Base-by-base conservation (phyloP, 805 yeast genomes). In the Kuraishia ogatae region DNA sequence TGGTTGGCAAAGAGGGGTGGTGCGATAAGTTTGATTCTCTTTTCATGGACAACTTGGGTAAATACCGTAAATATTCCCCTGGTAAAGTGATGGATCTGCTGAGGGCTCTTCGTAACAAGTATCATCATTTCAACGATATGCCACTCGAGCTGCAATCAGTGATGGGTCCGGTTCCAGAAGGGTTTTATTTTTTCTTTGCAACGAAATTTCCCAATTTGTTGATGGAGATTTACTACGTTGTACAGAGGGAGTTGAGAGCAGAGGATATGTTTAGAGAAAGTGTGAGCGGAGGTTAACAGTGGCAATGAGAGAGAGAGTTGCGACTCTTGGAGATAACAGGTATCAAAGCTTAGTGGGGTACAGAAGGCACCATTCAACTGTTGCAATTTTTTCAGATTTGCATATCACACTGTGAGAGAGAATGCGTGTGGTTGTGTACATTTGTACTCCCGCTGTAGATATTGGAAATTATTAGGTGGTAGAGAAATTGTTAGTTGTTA, bases 71-170 rank as follows among this genome's bases (percentile, higher is more conserved):
- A 68, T 94, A 94, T 67, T 85, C 86, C 59, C 80, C 87, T 0
- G 82, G 79, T 56, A 87, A 84, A 62, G 70, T 94, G 50, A 82
- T 91, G 84, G 99, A 94, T 67, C 71, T 94, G 53, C 70, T 94
- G 56, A 75, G 99, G 56, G 97, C 97, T 0, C 69, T 94, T 61
- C 78, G 99, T 62, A 94, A 94, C 72, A 94, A 94, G 68, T 86
- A 89, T 64, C 98, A 94, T 68, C 99, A 94, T 68, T 93, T 80
- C 68, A 90, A 90, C 70, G 99, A 94, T 67, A 71, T 92, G 65
- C 97, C 97, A 1, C 76, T 71, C 10, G 79, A 74, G 15, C 75
- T 94, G 56, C 83, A 81, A 53, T 66, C 65, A 17, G 76, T 80
- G 52, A 86, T 94, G 81, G 85, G 89, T 20, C 86, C 93, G 0